Conservation (phyloP, 1,284 basidiomycete genomes). For the Trichosporon coremiiforme region DNA sequence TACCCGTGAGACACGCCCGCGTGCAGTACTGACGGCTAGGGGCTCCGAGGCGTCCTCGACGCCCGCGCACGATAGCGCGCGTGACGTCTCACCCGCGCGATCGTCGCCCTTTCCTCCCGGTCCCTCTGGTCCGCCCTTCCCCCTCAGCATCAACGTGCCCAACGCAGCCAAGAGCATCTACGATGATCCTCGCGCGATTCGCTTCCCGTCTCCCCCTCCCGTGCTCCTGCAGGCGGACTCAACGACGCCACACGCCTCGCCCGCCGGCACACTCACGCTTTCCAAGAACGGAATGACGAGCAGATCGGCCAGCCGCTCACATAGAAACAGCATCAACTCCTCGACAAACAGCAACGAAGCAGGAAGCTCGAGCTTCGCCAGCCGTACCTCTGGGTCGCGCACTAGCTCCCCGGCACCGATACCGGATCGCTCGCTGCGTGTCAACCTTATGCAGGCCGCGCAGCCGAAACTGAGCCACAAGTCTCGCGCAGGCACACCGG, state of each 20-base stretch:
- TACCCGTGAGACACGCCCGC: conserved; percentile 33
- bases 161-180: conserved; percentile 35
- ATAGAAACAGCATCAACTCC: not conserved
- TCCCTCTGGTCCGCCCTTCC: not conserved
- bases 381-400: conserved; percentile 1
- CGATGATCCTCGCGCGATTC: conserved; percentile 46
- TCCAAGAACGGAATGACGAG: not conserved
- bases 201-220: conserved; percentile 29
- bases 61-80: conserved; percentile 14
- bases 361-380: not conserved
- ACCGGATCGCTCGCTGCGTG: conserved; percentile 37
- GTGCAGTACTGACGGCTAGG: conserved; percentile 18
- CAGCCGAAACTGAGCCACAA: conserved; percentile 20
- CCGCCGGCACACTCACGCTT: not conserved
- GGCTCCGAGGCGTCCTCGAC: conserved; percentile 29
- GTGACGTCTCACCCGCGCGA: conserved; percentile 18
- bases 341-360: not conserved
- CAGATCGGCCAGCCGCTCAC: not conserved
- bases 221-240: conserved; percentile 13
- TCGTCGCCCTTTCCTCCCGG: conserved; percentile 17
- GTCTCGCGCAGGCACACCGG: conserved; percentile 30
- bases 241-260: conserved; percentile 10
- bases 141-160: conserved; percentile 18
- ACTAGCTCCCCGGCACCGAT: conserved; percentile 29
- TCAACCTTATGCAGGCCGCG: conserved; percentile 39